Percentiles rank a stretch among this genome's conserved stretches.
Evolutionary conservation across 2,329 filamentous ascomycete genomes (phyloP).

Genomic region (Beauveria pseudobassiana): DNA sequence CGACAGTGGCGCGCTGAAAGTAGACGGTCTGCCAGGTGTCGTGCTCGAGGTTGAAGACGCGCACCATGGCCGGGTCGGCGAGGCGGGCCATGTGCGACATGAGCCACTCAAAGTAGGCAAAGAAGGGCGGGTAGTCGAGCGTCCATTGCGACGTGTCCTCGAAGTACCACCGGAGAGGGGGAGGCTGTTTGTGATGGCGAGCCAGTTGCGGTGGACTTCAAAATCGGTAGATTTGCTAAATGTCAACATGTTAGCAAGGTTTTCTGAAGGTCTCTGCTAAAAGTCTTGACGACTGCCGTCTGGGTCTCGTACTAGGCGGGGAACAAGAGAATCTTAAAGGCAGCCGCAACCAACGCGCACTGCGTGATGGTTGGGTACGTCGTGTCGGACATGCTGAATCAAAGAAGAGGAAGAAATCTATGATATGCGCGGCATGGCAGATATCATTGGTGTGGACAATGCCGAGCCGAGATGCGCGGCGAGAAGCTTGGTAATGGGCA

Average conservation of each 20-base stretch:
- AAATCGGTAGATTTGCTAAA: slow-evolving; percentile 95
- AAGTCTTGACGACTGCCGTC: no score
- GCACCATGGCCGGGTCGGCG: slow-evolving; percentile 74
- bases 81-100: slow-evolving; percentile 74
- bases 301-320: slow-evolving; percentile 73
- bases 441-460: background rate
- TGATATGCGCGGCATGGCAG: background rate
- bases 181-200: slow-evolving; percentile 87
- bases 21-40: slow-evolving; percentile 90
- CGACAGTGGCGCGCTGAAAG: slow-evolving; percentile 86
- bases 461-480: background rate
- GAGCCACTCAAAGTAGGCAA: slow-evolving; percentile 92
- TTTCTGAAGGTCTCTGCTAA: no score
- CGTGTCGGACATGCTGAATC: slow-evolving; percentile 56
- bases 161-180: slow-evolving; percentile 85
- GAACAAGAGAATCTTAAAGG: slow-evolving; percentile 86
- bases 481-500: background rate
- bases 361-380: slow-evolving; percentile 81
- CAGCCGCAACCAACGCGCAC: slow-evolving; percentile 76
- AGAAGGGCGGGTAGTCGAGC: slow-evolving; percentile 96
- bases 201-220: slow-evolving; percentile 97
- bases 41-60: slow-evolving; percentile 73
- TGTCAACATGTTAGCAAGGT: background rate
- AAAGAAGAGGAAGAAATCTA: background rate
- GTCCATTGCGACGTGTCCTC: slow-evolving; percentile 99